These are phyloP conservation scores for Aurinia saxatilis DNA, from an alignment of 345 rosid genomes.

Conservation along the genomic window DNA sequence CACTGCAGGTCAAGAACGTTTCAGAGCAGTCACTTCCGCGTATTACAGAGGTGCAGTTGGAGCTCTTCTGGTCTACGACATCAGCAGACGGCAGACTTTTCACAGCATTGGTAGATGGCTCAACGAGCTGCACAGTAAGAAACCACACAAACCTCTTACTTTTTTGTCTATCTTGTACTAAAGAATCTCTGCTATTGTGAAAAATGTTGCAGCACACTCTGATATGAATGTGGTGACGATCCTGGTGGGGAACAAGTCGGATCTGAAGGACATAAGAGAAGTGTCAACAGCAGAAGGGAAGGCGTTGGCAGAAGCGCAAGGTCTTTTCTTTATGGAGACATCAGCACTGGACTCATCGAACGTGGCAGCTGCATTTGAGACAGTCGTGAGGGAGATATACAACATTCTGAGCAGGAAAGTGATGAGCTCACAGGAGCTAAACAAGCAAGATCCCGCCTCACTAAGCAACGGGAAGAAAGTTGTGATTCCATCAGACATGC, in stretches of 20 bases:
- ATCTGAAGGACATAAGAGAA: slow-evolving; percentile 89
- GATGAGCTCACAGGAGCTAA: slow-evolving; percentile 65
- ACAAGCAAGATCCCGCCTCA: slow-evolving; percentile 51
- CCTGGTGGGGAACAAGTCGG: slow-evolving; percentile 86
- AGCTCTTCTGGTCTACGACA: slow-evolving; percentile 91
- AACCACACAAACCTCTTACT: not conserved
- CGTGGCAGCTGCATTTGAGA: slow-evolving; percentile 83
- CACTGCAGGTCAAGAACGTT: slow-evolving; percentile 98
- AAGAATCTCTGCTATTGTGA: not conserved
- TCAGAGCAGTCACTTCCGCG: slow-evolving; percentile 95
- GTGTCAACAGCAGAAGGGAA: slow-evolving; percentile 83
- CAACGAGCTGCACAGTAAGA: slow-evolving; percentile 94
- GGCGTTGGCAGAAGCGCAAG: slow-evolving; percentile 77
- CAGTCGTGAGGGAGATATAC: slow-evolving; percentile 89
- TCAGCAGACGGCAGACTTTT: slow-evolving; percentile 86
- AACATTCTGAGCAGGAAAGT: slow-evolving; percentile 85
- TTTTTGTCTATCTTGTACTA: not conserved
- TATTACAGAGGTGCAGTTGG: slow-evolving; percentile 98
- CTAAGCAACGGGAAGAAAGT: slow-evolving; percentile 67
- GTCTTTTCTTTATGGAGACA: slow-evolving; percentile 91
- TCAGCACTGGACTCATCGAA: slow-evolving; percentile 94
- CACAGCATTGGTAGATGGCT: slow-evolving; percentile 94
- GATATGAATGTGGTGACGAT: slow-evolving; percentile 98
- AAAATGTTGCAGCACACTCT: slow-evolving; percentile 68
- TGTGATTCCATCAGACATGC: slow-evolving; percentile 40